phyloP scores from a whole-genome alignment of 768 basidiomycete species.

The Suillus sp. region DNA sequence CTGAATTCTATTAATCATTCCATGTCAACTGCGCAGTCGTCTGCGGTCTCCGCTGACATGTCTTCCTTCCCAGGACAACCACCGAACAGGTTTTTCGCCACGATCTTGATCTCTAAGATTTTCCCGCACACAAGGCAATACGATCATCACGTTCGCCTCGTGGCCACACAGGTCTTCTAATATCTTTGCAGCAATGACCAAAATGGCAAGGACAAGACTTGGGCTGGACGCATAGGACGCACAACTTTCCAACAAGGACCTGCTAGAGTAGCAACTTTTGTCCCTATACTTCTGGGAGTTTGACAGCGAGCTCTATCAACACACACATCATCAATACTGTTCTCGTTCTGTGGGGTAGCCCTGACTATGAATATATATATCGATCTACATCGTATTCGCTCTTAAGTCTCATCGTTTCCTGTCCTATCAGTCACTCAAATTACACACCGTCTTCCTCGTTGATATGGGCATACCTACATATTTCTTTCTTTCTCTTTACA shows the following conservation, averaged over 20 bases:
- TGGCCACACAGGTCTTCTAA: too few relatives aligned
- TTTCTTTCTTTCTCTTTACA: too few relatives aligned
- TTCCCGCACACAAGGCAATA: slow-evolving; percentile 1
- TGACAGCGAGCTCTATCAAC: too few relatives aligned
- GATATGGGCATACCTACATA: too few relatives aligned
- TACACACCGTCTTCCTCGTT: neutral
- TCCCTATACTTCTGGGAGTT: too few relatives aligned
- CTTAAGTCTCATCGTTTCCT: neutral
- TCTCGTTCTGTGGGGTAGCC: neutral
- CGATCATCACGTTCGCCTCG: neutral
- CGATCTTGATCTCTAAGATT: slow-evolving; percentile 8
- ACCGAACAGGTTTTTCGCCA: neutral
- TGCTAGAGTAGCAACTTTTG: too few relatives aligned
- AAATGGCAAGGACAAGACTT: too few relatives aligned
- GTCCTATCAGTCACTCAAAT: neutral
- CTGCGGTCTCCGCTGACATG: slow-evolving; percentile 9
- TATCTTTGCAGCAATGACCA: too few relatives aligned
- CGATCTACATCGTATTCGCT: too few relatives aligned
- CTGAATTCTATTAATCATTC: slow-evolving; percentile 13
- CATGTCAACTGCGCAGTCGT: slow-evolving; percentile 14
- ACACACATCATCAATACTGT: neutral
- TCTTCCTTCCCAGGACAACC: neutral
- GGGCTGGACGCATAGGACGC: too few relatives aligned
- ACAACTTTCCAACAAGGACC: too few relatives aligned
- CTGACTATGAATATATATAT: too few relatives aligned